Evolutionary conservation across 75 land plant genomes (phyloP).

Genomic region (Ceratopteris richardii): DNA sequence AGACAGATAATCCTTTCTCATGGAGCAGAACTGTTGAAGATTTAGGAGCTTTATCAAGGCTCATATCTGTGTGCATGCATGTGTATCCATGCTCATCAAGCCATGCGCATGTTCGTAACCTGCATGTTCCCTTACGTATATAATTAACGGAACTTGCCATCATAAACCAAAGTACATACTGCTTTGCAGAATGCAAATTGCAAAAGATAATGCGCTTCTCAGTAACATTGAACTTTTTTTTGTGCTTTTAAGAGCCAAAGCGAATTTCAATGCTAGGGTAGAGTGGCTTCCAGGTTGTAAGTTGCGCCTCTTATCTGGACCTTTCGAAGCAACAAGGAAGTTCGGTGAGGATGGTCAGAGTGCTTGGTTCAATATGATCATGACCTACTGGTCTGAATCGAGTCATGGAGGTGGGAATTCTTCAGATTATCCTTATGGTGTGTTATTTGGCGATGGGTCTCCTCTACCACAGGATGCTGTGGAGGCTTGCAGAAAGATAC

Average conservation of each 20-base stretch:
- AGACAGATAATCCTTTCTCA: no score
- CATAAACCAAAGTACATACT: no score
- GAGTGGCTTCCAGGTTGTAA: constrained; percentile 9
- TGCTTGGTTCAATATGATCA: constrained; percentile 11
- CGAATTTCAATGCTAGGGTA: constrained; percentile 3
- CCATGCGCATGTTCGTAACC: no score
- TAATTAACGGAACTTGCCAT: no score
- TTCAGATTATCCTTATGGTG: background rate
- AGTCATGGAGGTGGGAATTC: background rate
- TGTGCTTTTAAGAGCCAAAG: constrained; percentile 1
- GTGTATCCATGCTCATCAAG: no score
- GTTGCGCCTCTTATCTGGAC: constrained; percentile 3
- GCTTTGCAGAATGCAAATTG: no score
- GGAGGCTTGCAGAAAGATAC: background rate
- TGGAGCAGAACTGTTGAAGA: no score
- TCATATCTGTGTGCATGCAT: no score
- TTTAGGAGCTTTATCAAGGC: no score
- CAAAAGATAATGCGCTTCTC: no score
- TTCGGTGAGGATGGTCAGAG: background rate
- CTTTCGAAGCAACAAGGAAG: constrained; percentile 4
- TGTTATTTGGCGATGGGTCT: constrained; percentile 18
- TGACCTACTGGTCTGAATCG: background rate
- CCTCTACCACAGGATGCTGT: background rate
- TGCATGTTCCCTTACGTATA: no score
- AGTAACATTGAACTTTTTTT: no score